A percentile compares a stretch with the other conserved stretches of the same genome.
These are phyloP conservation scores for Lineolata rhizophorae DNA, from an alignment of 495 filamentous ascomycete genomes.

Conservation along the genomic window DNA sequence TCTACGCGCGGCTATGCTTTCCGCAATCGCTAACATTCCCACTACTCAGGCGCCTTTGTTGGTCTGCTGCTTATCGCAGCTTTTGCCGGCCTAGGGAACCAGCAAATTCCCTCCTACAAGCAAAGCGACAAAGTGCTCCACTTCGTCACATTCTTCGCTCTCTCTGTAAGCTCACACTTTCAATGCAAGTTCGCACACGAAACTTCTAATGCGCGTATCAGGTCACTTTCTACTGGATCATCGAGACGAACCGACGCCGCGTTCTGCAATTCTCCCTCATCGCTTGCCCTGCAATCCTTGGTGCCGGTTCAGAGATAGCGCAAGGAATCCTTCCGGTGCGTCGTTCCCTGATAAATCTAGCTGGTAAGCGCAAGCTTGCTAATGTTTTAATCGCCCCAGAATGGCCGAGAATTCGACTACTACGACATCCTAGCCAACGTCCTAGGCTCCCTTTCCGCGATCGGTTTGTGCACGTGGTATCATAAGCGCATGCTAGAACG, in stretches of 20 bases:
- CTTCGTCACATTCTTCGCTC: constrained; percentile 66
- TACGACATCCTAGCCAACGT: constrained; percentile 78
- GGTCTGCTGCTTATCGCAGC: constrained; percentile 51
- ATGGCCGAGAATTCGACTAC: constrained; percentile 60
- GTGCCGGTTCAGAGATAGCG: constrained; percentile 66
- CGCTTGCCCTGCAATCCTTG: constrained; percentile 48
- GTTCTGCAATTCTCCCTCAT: constrained; percentile 67
- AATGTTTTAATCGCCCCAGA: constrained; percentile 17
- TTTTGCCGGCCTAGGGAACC: constrained; percentile 52
- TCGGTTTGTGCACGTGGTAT: constrained; percentile 69
- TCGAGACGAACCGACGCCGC: constrained; percentile 73
- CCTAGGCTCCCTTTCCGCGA: constrained; percentile 45
- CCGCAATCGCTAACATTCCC: constrained; percentile 1
- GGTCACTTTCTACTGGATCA: constrained; percentile 84
- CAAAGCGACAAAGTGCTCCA: constrained; percentile 81
- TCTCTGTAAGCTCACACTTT: constrained; percentile 30
- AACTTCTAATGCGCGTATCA: too few relatives aligned
- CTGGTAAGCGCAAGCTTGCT: too few relatives aligned
- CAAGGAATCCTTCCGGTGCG: constrained; percentile 50
- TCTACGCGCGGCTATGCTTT: too few relatives aligned
- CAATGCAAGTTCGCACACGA: constrained; percentile 2
- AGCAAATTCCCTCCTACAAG: constrained; percentile 15
- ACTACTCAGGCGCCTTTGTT: constrained; percentile 53
- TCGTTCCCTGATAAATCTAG: neutral
- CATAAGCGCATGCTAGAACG: constrained; percentile 90